Conservation (phyloP, 2,329 filamentous ascomycete species). For the Dothidotthia symphoricarpi region DNA sequence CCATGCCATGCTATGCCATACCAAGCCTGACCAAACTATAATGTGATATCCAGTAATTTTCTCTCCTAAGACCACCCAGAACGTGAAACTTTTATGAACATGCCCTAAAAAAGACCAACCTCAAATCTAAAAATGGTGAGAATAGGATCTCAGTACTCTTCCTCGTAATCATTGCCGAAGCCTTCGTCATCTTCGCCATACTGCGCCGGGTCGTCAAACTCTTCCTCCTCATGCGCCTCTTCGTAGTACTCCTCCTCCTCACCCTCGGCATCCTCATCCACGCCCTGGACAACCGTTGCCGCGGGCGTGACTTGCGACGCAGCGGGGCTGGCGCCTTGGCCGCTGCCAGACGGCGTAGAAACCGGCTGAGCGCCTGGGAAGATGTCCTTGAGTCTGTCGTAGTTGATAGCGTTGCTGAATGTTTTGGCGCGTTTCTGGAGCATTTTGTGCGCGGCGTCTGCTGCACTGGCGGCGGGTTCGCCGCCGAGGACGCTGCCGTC, state of each 20-base stretch:
- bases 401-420: constrained; percentile 49
- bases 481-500: constrained; percentile 46
- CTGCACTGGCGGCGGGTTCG: constrained; percentile 45
- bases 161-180: constrained; percentile 41
- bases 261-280: constrained; percentile 15
- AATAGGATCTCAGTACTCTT: constrained; percentile 14
- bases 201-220: constrained; percentile 41
- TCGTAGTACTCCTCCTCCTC: constrained; percentile 28
- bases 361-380: constrained; percentile 30
- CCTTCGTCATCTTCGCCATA: constrained; percentile 47
- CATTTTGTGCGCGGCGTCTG: constrained; percentile 49
- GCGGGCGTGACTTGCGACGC: constrained; percentile 9
- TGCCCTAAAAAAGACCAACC: constrained; percentile 1
- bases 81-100: too few relatives aligned
- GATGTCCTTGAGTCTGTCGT: constrained; percentile 46
- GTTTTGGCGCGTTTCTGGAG: constrained; percentile 45
- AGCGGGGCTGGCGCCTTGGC: constrained; percentile 21
- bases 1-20: too few relatives aligned
- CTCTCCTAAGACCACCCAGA: too few relatives aligned
- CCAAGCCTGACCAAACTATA: constrained; percentile 5
- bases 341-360: constrained; percentile 20
- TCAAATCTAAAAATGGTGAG: neutral
- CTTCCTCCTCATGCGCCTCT: constrained; percentile 39
- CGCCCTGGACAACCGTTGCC: constrained; percentile 6
- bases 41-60: too few relatives aligned